Conservation (phyloP, 495 filamentous ascomycete species). For the Neurospora sp. region DNA sequence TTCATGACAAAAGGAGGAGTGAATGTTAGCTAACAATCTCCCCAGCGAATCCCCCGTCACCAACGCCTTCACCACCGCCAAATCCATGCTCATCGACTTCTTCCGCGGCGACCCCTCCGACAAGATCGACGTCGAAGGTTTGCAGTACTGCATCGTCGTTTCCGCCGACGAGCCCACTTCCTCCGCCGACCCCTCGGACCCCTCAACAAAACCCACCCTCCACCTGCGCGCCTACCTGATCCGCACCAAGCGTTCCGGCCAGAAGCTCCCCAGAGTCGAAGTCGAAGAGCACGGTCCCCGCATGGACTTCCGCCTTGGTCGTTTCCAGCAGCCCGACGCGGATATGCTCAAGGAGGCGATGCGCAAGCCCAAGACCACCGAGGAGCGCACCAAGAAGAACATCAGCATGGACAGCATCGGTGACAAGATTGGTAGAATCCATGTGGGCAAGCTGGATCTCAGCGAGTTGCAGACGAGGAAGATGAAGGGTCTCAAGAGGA, state of each 20-base stretch:
- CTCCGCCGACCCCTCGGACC: conserved; percentile 26
- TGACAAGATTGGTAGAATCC: conserved; percentile 91
- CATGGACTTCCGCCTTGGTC: conserved; percentile 84
- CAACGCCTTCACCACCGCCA: conserved; percentile 68
- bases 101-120: conserved; percentile 61
- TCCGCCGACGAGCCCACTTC: conserved; percentile 58
- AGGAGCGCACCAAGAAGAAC: conserved; percentile 90
- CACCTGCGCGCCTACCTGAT: conserved; percentile 80
- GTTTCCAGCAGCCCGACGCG: conserved; percentile 64
- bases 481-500: conserved; percentile 97
- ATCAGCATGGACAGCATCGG: conserved; percentile 81
- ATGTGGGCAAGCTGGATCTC: conserved; percentile 86
- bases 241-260: conserved; percentile 72
- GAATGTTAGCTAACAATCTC: not conserved
- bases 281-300: conserved; percentile 91
- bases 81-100: conserved; percentile 81
- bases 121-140: conserved; percentile 84
- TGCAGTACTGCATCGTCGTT: conserved; percentile 79
- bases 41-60: conserved; percentile 55
- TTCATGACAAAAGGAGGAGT: not conserved
- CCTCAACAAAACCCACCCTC: conserved; percentile 53
- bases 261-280: conserved; percentile 81
- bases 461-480: conserved; percentile 84
- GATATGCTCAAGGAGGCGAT: conserved; percentile 80
- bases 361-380: conserved; percentile 64